These are phyloP conservation scores for Salvia sclarea DNA, from an alignment of 305 asterid species.

Conservation along the genomic window DNA sequence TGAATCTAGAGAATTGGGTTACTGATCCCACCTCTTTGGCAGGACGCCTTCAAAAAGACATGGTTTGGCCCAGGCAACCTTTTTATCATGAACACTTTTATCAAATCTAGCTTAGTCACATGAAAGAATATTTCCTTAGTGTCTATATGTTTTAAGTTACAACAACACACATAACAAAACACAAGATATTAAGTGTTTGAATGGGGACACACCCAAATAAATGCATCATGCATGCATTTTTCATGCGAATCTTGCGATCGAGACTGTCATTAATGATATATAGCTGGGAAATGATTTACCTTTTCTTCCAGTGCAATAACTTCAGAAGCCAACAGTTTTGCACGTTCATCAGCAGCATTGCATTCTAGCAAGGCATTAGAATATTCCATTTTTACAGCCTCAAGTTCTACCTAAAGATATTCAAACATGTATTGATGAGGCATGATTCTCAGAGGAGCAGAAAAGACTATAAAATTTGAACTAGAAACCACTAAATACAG, in stretches of 20 bases:
- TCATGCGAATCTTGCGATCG: not conserved
- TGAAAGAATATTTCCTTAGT: not conserved
- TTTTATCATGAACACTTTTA: not conserved
- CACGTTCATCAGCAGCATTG: constrained; percentile 96
- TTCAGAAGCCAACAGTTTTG: constrained; percentile 93
- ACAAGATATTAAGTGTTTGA: not conserved
- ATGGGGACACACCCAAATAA: constrained; percentile 17
- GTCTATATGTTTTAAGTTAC: constrained; percentile 3
- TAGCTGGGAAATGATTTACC: constrained; percentile 43
- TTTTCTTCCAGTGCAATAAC: constrained; percentile 97
- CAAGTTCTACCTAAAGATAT: constrained; percentile 70
- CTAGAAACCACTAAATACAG: constrained; percentile 22
- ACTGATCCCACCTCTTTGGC: not conserved
- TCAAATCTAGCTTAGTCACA: not conserved
- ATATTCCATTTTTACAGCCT: constrained; percentile 68
- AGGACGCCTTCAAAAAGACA: not conserved
- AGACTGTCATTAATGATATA: constrained; percentile 4
- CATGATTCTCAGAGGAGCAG: not conserved
- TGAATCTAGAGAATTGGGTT: not conserved
- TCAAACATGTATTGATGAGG: constrained; percentile 26
- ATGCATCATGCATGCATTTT: not conserved
- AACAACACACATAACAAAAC: not conserved
- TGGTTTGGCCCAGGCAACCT: not conserved
- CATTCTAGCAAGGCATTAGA: constrained; percentile 87
- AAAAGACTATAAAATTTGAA: constrained; percentile 4